Evolutionary conservation across 2,329 filamentous ascomycete genomes (phyloP).

Genomic region (Biscogniauxia marginata): DNA sequence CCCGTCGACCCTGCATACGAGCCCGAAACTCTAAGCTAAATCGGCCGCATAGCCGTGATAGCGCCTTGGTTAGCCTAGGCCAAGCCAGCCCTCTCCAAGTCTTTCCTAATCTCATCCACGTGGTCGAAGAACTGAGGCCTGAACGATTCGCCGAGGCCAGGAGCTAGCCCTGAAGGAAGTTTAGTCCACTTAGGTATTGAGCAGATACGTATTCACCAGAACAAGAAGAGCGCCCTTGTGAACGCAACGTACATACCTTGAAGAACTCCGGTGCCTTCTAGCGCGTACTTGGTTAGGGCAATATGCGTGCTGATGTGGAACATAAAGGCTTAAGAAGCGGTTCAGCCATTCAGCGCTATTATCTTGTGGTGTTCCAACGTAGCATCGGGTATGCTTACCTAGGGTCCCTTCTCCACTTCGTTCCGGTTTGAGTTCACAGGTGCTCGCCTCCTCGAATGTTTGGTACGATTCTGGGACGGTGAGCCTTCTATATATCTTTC

Average conservation of each 20-base stretch:
- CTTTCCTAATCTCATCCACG: conserved; percentile 16
- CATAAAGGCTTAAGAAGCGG: conserved; percentile 22
- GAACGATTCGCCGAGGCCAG: conserved; percentile 21
- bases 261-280: conserved; percentile 15
- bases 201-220: neutral
- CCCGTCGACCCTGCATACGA: too few relatives aligned
- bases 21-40: too few relatives aligned
- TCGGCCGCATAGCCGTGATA: too few relatives aligned
- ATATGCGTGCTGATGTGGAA: conserved; percentile 27
- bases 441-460: conserved; percentile 20
- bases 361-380: neutral
- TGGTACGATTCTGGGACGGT: conserved; percentile 21
- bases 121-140: conserved; percentile 21
- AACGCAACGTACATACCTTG: neutral
- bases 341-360: conserved; percentile 1
- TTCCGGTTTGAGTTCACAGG: conserved; percentile 18
- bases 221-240: neutral
- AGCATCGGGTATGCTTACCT: conserved; percentile 13
- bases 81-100: conserved; percentile 8
- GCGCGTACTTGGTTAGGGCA: conserved; percentile 25
- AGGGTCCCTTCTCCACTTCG: conserved; percentile 25
- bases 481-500: neutral
- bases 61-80: too few relatives aligned
- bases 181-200: neutral
- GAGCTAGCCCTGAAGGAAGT: conserved; percentile 12